Conservation (phyloP, 352 stramenopile genomes). For the Phytopythium ostracodes region DNA sequence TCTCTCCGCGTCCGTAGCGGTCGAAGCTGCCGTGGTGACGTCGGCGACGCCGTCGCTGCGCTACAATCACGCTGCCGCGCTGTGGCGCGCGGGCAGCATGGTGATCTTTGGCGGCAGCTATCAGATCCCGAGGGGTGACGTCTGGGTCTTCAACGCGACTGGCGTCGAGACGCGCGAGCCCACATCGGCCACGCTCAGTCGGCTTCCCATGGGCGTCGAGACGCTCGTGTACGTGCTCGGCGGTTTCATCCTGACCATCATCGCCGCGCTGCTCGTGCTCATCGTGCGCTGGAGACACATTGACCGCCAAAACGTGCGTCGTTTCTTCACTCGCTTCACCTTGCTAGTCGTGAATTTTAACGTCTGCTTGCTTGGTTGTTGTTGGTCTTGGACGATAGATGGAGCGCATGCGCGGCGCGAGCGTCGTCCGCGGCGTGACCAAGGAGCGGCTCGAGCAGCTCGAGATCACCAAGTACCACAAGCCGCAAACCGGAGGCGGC, state of each 20-base stretch:
- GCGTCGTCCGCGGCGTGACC: slow-evolving; percentile 47
- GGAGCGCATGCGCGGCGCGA: slow-evolving; percentile 34
- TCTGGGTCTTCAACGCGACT: slow-evolving; percentile 59
- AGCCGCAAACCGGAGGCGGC: not conserved
- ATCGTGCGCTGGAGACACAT: slow-evolving; percentile 60
- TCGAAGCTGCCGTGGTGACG: slow-evolving; percentile 18
- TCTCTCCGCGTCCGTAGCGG: slow-evolving; percentile 20
- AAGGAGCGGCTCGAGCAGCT: slow-evolving; percentile 61
- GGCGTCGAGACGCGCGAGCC: slow-evolving; percentile 13
- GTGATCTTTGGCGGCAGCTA: slow-evolving; percentile 72
- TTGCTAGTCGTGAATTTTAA: not conserved
- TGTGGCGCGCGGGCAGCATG: slow-evolving; percentile 51
- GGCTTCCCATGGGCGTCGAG: slow-evolving; percentile 44
- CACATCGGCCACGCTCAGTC: not conserved
- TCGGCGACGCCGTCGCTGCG: slow-evolving; percentile 35
- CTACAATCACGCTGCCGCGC: slow-evolving; percentile 58
- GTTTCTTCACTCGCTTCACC: not conserved
- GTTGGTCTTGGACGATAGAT: slow-evolving; percentile 22
- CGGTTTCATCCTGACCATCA: slow-evolving; percentile 60
- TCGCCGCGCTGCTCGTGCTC: slow-evolving; percentile 52
- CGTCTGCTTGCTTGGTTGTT: slow-evolving; percentile 1
- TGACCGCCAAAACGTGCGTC: slow-evolving; percentile 55
- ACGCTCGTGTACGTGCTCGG: slow-evolving; percentile 74
- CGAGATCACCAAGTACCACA: slow-evolving; percentile 59
- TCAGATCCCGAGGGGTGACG: slow-evolving; percentile 55